Evolutionary conservation across 2,329 filamentous ascomycete genomes (phyloP), one percentile per base, ranked within the genome.

Genomic region (Talaromyces sp.): DNA sequence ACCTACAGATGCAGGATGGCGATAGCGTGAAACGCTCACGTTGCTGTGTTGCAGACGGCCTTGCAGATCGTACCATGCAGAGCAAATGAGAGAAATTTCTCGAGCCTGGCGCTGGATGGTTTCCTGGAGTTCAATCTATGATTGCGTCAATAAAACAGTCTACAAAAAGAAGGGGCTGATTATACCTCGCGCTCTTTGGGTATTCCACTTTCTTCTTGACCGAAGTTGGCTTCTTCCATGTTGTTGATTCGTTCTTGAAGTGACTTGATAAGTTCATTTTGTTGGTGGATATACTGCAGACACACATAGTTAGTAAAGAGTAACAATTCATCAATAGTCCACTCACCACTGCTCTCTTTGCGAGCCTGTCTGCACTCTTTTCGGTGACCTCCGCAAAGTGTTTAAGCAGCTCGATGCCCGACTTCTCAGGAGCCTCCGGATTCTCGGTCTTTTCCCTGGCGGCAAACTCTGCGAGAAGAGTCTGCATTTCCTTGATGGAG

Each of bases 371-470:
- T 26, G 74, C 67, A 55, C 78, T 84, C 65, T 85, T 85, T 72
- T 84, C 84, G 62, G 83, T 79, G 46, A 83, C 79, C 29, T 80
- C 81, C n/a, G 77, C 78, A 43, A 78, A 79, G 64, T 76, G 74
- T 58, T 74, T 75, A 21, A 75, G 66, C 48, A 78, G 70, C 56
- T 77, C 74, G 41, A 72, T 68, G 46, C 69, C 71, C 12, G 74
- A 74, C 59, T 75, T 71, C 56, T 75, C 69, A 11, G 70, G 62
- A 31, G 67, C 64, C 43, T 74, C 72, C 2, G 69, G 65, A 10
- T 67, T 66, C 50, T 73, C 68, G 12, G 66, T 70, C 24, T 67
- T 71, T 21, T 72, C 70, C 51, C 71, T 69, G 26, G 68, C 70
- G n/a, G 72, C 70, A 61, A 77, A 71, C 59, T 76, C 74, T 19